Evolutionary conservation across 306 rosid species (phyloP), one percentile per base, ranked within the genome.

Genomic region (Alnus glutinosa): DNA sequence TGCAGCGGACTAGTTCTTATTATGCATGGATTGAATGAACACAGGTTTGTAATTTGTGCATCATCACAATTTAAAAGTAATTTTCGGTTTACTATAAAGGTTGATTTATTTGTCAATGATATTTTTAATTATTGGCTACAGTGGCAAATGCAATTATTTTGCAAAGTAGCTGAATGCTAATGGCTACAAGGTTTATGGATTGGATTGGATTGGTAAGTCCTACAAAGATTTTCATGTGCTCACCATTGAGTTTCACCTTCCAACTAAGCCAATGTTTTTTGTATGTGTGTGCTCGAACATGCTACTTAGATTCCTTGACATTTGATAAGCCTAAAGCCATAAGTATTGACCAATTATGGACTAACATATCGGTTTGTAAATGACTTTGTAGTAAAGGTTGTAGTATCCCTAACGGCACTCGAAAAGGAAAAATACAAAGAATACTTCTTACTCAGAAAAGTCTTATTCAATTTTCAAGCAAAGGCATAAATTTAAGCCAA

Each of bases 141-240:
- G 98, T 81, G 90, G 98, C 70, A 87, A 98, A 77, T 95, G 92
- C 79, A 71, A 32, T 79, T 76, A 87, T 79, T 92, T 92, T 85
- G 98, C 98, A 49, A 95, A 92, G 90, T 83, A 80, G 81, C 83
- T 95, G 78, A 95, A 91, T 87, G 90, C 88, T 57, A 86, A 86
- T 82, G 97, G 98, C 77, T 95, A 61, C 79, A 95, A 90, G 88
- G 98, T 90, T 82, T 92, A 91, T 58, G 98, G 89, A 52, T 91
- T 95, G 94, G 98, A 95, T 82, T 95, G 98, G 98, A 85, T 90
- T 85, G 98, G 98, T 95, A 84, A 85, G 95, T 80, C 37, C 46
- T 5, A 36, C 63, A 71, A 54, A 39, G 62, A 57, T 37, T 28
- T 47, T 47, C 10, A 14, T 61, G 19, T 11, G 11, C 13, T 19